Evolutionary conservation across 169 alveolate species (phyloP), one percentile per base, ranked within the genome.

Genomic region (Babesia gibsoni): DNA sequence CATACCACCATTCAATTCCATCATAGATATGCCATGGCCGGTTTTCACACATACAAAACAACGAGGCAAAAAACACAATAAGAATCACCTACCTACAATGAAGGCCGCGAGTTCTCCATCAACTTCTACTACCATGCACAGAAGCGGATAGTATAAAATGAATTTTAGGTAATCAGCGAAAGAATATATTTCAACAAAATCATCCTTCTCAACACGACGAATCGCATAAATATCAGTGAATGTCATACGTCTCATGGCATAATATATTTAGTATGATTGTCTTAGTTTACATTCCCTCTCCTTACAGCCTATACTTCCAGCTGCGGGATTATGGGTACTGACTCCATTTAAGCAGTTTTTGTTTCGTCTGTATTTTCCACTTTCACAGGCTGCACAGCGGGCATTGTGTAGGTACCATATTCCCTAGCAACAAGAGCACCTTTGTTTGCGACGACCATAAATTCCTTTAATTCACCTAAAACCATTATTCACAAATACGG

Each of bases 21-120:
- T n/a, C n/a, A n/a, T n/a, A n/a, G n/a, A n/a, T n/a, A n/a, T n/a
- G n/a, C n/a, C n/a, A n/a, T n/a, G n/a, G n/a, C n/a, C n/a, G n/a
- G n/a, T n/a, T n/a, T n/a, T n/a, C n/a, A n/a, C n/a, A n/a, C n/a
- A n/a, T n/a, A n/a, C n/a, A n/a, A n/a, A n/a, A n/a, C n/a, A n/a
- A n/a, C n/a, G n/a, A n/a, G n/a, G n/a, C n/a, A n/a, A n/a, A n/a
- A n/a, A n/a, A n/a, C n/a, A n/a, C n/a, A n/a, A n/a, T n/a, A 54
- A 30, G 18, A 16, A 52, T 0, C 18, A 49, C 61, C 22, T 37
- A 77, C 85, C 85, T 37, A 77, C 67, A 29, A 77, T 77, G 30
- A 67, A 77, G 18, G 79, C 79, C 25, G 74, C 73, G 12, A 77
- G 52, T 63, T 57, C 72, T 4, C 72, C 80, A 49, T 77, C 65